Evolutionary conservation across 768 basidiomycete species (phyloP).

Genomic region (Ramaria sp.): DNA sequence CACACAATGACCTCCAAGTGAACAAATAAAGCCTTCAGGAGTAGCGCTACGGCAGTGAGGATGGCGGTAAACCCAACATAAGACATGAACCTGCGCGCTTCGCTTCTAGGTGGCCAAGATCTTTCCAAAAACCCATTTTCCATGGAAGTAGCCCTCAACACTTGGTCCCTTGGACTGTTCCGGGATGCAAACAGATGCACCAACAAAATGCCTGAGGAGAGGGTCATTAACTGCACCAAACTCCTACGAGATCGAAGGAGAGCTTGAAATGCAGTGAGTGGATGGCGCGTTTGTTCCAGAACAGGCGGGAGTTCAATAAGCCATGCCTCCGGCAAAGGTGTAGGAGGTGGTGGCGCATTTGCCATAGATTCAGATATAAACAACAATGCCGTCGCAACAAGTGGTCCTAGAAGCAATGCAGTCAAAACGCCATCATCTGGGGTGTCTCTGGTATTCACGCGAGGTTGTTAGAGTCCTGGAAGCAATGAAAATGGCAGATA

Average conservation of each 20-base stretch:
- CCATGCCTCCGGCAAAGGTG: constrained; percentile 53
- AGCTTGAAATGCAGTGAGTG: constrained; percentile 38
- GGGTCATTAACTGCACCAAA: constrained; percentile 66
- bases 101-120: constrained; percentile 26
- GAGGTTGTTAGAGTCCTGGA: neutral
- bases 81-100: constrained; percentile 47
- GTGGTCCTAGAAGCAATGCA: constrained; percentile 72
- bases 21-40: constrained; percentile 36
- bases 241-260: constrained; percentile 61
- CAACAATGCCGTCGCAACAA: constrained; percentile 65
- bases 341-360: constrained; percentile 16
- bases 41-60: constrained; percentile 38
- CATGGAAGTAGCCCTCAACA: neutral
- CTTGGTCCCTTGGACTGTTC: constrained; percentile 29
- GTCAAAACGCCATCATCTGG: constrained; percentile 80
- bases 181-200: constrained; percentile 72
- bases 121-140: neutral
- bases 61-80: constrained; percentile 55
- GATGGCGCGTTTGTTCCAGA: constrained; percentile 31
- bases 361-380: constrained; percentile 29
- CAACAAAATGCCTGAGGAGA: constrained; percentile 71
- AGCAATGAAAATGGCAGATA: constrained; percentile 16
- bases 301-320: constrained; percentile 62
- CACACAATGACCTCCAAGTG: constrained; percentile 42
- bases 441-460: constrained; percentile 44